Evolutionary conservation across 768 basidiomycete genomes (phyloP).

Genomic region (Boletus pseudopeckii): DNA sequence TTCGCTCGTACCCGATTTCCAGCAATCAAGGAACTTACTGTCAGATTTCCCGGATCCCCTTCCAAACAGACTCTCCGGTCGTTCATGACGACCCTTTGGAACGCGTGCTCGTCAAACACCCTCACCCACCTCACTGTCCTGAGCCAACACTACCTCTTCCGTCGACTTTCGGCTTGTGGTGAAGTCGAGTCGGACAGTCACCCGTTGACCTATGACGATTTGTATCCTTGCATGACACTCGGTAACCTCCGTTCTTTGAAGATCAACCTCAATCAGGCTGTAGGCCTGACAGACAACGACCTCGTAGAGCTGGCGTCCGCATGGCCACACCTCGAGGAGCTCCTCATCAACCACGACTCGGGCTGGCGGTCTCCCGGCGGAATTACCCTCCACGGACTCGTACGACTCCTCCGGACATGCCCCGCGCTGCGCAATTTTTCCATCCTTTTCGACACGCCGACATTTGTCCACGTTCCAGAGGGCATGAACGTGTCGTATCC

Average conservation of each 20-base stretch:
- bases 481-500: slow-evolving; percentile 1
- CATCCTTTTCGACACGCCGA: not conserved
- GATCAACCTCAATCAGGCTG: not conserved
- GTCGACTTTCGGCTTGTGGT: not conserved
- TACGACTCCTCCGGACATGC: slow-evolving; percentile 2
- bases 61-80: not conserved
- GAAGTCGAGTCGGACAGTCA: too few species aligned
- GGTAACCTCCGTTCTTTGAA: not conserved
- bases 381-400: not conserved
- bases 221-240: not conserved
- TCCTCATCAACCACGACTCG: not conserved
- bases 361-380: not conserved
- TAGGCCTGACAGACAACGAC: not conserved
- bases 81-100: not conserved
- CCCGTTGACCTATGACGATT: not conserved
- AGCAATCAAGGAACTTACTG: not conserved
- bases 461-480: not conserved
- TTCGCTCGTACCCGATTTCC: not conserved
- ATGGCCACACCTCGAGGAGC: slow-evolving; percentile 1
- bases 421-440: not conserved
- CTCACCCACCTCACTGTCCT: slow-evolving; percentile 2
- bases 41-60: not conserved
- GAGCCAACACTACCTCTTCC: not conserved
- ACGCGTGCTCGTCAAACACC: not conserved
- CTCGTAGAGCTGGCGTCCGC: not conserved